A percentile compares a stretch with the other conserved stretches of the same genome.
Conservation (phyloP, 2,329 filamentous ascomycete genomes). For the Fusarium pseudograminearum region DNA sequence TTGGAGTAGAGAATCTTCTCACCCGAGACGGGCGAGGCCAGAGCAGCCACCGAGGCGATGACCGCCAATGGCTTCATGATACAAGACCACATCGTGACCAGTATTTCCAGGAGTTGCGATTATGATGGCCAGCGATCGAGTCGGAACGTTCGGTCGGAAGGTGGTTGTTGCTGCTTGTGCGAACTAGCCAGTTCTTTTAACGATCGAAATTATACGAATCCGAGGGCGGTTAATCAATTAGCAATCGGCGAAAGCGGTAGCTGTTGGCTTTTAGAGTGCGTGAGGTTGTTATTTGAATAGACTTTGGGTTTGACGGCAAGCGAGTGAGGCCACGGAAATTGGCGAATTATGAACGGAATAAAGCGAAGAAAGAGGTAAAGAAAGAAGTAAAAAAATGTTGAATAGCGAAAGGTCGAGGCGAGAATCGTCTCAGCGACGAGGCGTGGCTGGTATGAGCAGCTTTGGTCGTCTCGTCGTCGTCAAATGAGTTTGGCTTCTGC, state of each 20-base stretch:
- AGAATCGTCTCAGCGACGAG: conserved; percentile 47
- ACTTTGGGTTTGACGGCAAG: conserved; percentile 28
- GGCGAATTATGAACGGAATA: conserved; percentile 42
- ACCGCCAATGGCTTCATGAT: conserved; percentile 59
- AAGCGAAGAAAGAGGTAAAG: conserved; percentile 36
- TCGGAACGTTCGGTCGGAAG: conserved; percentile 11
- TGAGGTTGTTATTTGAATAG: conserved; percentile 26
- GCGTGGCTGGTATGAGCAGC: conserved; percentile 38
- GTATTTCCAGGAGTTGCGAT: conserved; percentile 16
- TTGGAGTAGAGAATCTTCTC: conserved; percentile 80
- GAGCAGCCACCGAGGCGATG: conserved; percentile 59
- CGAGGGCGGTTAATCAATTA: neutral
- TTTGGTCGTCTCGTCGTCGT: conserved; percentile 45
- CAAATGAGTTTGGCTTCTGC: conserved; percentile 30
- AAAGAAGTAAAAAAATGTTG: conserved; percentile 18
- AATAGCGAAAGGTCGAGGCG: conserved; percentile 47
- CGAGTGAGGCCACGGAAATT: conserved; percentile 39
- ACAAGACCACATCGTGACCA: conserved; percentile 61
- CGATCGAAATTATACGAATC: conserved; percentile 1
- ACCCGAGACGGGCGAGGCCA: conserved; percentile 65
- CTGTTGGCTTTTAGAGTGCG: conserved; percentile 30
- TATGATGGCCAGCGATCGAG: conserved; percentile 6
- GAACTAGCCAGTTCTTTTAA: conserved; percentile 1
- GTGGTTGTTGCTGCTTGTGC: conserved; percentile 11
- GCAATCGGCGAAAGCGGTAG: conserved; percentile 5